Evolutionary conservation across 441 rosid genomes (phyloP).

Genomic region (Capsella rubella): DNA sequence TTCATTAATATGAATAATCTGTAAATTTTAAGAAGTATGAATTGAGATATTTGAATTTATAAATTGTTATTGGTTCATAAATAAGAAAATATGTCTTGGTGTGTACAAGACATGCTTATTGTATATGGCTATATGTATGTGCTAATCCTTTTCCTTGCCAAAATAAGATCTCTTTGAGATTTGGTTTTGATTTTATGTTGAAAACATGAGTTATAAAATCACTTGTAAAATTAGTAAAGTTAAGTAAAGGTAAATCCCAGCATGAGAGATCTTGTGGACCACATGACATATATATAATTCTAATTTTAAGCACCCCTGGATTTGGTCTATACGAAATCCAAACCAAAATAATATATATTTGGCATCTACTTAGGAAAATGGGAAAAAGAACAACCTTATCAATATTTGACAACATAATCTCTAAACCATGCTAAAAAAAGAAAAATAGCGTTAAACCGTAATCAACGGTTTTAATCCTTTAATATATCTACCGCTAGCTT

Average conservation of each 20-base stretch:
- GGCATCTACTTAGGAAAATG: conserved; percentile 30
- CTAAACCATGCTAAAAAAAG: conserved; percentile 9
- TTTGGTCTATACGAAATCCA: conserved; percentile 44
- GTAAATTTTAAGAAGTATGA: too few species aligned
- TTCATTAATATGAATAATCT: too few species aligned
- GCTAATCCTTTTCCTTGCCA: conserved; percentile 11
- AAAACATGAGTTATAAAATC: conserved; percentile 27
- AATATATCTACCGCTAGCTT: neutral
- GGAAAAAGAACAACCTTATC: conserved; percentile 19
- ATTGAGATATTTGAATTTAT: too few species aligned
- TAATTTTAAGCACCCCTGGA: conserved; percentile 41
- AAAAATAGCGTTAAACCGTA: neutral
- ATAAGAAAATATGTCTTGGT: too few species aligned
- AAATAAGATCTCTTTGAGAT: conserved; percentile 34
- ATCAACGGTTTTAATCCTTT: neutral
- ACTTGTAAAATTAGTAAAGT: conserved; percentile 25
- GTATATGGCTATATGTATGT: conserved; percentile 1
- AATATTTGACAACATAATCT: conserved; percentile 28
- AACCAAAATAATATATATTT: conserved; percentile 31
- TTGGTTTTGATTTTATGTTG: conserved; percentile 39
- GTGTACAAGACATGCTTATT: neutral
- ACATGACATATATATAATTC: conserved; percentile 30
- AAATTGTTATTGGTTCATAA: too few species aligned
- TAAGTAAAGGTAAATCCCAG: conserved; percentile 39
- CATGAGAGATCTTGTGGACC: conserved; percentile 43